A percentile compares a stretch with the other conserved stretches of the same genome.
These are phyloP conservation scores for Euphorbia celastroides DNA, from an alignment of 441 rosid genomes.

Conservation along the genomic window DNA sequence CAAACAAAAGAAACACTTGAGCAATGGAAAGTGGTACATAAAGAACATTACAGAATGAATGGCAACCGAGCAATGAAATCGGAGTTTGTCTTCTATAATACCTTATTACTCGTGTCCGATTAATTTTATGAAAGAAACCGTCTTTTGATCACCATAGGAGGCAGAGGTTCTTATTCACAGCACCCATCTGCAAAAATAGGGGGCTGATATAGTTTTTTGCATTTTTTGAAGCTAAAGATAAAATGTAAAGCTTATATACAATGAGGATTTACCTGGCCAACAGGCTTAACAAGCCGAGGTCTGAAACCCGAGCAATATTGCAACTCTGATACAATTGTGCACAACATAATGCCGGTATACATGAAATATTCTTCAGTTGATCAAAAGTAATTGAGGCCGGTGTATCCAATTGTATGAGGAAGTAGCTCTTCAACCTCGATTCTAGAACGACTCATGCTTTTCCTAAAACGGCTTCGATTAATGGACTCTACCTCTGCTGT, in stretches of 20 bases:
- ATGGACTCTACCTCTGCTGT: conserved; percentile 80
- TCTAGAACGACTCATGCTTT: conserved; percentile 68
- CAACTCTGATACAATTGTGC: conserved; percentile 6
- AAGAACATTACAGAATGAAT: no score
- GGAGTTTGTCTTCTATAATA: conserved; percentile 3
- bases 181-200: conserved; percentile 29
- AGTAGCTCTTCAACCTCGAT: conserved; percentile 86
- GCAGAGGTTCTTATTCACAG: conserved; percentile 20
- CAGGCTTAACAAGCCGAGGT: conserved; percentile 12
- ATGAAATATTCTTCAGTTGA: conserved; percentile 6
- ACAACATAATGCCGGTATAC: neutral
- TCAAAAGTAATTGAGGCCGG: conserved; percentile 48
- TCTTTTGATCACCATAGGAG: conserved; percentile 21
- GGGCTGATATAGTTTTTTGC: conserved; percentile 24
- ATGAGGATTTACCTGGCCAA: conserved; percentile 19
- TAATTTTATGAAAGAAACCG: conserved; percentile 18
- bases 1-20: neutral
- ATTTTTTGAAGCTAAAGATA: no score
- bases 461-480: conserved; percentile 49
- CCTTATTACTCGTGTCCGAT: conserved; percentile 13
- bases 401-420: conserved; percentile 54
- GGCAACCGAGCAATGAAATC: neutral
- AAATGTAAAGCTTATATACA: no score
- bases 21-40: neutral
- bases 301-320: conserved; percentile 1